Conservation (phyloP, 2,329 filamentous ascomycete genomes). For the Beauveria brongniartii region DNA sequence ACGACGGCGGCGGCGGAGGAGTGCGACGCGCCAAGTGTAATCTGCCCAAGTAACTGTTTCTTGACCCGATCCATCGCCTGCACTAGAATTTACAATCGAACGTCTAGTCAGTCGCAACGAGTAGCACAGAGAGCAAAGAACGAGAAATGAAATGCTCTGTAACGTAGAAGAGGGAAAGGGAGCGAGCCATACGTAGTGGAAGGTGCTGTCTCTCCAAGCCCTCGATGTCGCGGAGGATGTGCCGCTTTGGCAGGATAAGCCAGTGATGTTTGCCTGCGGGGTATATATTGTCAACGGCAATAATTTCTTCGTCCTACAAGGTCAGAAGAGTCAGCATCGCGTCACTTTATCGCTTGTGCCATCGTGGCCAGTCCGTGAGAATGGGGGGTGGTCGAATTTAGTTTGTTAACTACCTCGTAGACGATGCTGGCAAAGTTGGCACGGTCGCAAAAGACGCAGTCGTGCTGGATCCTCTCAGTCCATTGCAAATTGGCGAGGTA, state of each 20-base stretch:
- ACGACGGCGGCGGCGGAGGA: no score
- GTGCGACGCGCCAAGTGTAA: not conserved
- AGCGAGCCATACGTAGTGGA: not conserved
- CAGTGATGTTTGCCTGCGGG: not conserved
- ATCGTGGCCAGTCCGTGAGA: not conserved
- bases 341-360: not conserved
- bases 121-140: no score
- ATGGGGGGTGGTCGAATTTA: no score
- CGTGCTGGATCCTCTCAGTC: not conserved
- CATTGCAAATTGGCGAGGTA: not conserved
- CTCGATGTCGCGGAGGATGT: not conserved
- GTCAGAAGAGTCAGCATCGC: not conserved
- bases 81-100: not conserved
- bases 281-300: not conserved
- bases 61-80: not conserved
- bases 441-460: not conserved
- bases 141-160: not conserved
- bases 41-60: not conserved
- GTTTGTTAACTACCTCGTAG: not conserved
- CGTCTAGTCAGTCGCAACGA: not conserved
- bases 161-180: no score
- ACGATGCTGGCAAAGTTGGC: not conserved
- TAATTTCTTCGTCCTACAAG: not conserved
- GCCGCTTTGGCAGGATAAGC: not conserved
- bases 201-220: not conserved